Conservation (phyloP, 2,329 filamentous ascomycete genomes). For the Aureobasidium namibiae region DNA sequence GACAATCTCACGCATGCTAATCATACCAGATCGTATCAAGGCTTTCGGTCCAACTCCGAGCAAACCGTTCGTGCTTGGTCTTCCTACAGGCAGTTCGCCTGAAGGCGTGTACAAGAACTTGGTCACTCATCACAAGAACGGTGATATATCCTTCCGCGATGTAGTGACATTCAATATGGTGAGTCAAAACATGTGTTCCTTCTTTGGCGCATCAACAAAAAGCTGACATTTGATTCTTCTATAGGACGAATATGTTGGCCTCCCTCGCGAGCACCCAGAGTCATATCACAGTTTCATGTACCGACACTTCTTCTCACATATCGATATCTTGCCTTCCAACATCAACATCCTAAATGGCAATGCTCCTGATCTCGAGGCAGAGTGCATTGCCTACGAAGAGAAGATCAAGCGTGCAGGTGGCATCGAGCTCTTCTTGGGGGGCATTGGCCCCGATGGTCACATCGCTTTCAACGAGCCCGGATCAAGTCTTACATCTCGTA, state of each 20-base stretch:
- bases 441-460: slow-evolving; percentile 79
- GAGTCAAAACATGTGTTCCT: slow-evolving; percentile 20
- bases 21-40: slow-evolving; percentile 61
- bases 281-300: slow-evolving; percentile 93
- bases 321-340: slow-evolving; percentile 72
- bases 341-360: slow-evolving; percentile 82
- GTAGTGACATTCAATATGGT: slow-evolving; percentile 91
- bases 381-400: slow-evolving; percentile 72
- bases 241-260: slow-evolving; percentile 77
- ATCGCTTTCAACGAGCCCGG: slow-evolving; percentile 89
- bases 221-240: neutral
- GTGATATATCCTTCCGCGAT: slow-evolving; percentile 75
- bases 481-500: slow-evolving; percentile 67
- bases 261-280: slow-evolving; percentile 74
- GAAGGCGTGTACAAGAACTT: slow-evolving; percentile 69
- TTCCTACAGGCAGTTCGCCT: slow-evolving; percentile 77
- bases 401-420: slow-evolving; percentile 67
- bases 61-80: slow-evolving; percentile 71
- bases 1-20: neutral
- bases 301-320: slow-evolving; percentile 80
- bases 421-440: slow-evolving; percentile 78
- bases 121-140: slow-evolving; percentile 61
- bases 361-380: slow-evolving; percentile 63
- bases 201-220: neutral
- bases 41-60: slow-evolving; percentile 62